Conservation (phyloP, 208 protist genomes). For the Phytomonas sp. region DNA sequence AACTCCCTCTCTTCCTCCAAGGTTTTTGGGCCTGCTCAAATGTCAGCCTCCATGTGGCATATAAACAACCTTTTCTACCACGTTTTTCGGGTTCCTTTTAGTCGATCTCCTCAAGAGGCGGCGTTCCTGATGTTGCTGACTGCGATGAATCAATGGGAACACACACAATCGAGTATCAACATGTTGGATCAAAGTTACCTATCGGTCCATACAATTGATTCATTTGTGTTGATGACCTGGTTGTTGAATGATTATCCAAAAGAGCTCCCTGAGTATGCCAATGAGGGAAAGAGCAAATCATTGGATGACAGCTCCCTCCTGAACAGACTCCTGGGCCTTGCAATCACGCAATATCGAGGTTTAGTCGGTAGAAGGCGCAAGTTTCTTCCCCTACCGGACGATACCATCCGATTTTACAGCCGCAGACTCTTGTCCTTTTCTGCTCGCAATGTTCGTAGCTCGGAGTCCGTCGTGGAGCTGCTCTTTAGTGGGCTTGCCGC, state of each 20-base stretch:
- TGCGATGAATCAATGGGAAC: constrained; percentile 25
- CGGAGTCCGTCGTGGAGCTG: constrained; percentile 17
- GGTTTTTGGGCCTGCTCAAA: not conserved
- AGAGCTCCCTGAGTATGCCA: not conserved
- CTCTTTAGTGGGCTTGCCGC: constrained; percentile 15
- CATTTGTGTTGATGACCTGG: constrained; percentile 40
- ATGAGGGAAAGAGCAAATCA: not conserved
- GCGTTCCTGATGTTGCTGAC: constrained; percentile 20
- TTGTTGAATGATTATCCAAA: constrained; percentile 13
- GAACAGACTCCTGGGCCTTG: not conserved
- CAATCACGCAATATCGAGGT: not conserved
- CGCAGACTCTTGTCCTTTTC: constrained; percentile 24
- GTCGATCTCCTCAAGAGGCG: not conserved
- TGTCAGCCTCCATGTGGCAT: not conserved
- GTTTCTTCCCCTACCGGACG: constrained; percentile 20
- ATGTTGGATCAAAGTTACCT: constrained; percentile 20
- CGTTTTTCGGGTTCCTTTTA: not conserved
- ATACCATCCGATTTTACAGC: constrained; percentile 22
- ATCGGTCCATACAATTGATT: constrained; percentile 37
- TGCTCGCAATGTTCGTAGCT: constrained; percentile 10
- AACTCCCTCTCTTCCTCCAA: not conserved
- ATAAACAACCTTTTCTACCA: not conserved
- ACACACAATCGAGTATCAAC: constrained; percentile 12
- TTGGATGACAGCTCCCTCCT: not conserved
- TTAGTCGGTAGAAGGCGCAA: not conserved